These are phyloP conservation scores for Macrolepiota albuminosa DNA, from an alignment of 768 basidiomycete genomes.

Conservation along the genomic window DNA sequence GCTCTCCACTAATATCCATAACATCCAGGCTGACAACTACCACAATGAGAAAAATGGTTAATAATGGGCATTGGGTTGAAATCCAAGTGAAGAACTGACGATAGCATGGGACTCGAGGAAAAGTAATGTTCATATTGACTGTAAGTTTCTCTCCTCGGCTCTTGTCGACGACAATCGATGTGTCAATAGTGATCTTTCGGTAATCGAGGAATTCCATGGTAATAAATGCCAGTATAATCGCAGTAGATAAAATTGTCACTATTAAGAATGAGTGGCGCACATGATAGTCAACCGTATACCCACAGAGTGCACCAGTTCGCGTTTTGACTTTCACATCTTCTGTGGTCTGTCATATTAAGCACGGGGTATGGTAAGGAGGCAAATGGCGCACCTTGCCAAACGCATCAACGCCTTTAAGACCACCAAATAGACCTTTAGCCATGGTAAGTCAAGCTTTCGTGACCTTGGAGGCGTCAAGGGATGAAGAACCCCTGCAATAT, in stretches of 20 bases:
- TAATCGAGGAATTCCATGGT: slow-evolving; percentile 97
- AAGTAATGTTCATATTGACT: slow-evolving; percentile 88
- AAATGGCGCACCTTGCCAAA: slow-evolving; percentile 85
- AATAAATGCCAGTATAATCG: slow-evolving; percentile 88
- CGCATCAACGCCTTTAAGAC: slow-evolving; percentile 91
- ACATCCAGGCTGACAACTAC: slow-evolving; percentile 93
- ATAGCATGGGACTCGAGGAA: slow-evolving; percentile 96
- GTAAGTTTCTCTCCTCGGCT: slow-evolving; percentile 93
- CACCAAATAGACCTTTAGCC: slow-evolving; percentile 74
- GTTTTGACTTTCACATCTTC: slow-evolving; percentile 99
- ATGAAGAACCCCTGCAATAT: slow-evolving; percentile 18
- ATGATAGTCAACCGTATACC: slow-evolving; percentile 24
- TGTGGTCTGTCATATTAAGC: slow-evolving; percentile 62
- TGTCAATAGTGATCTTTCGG: slow-evolving; percentile 78
- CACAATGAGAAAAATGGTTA: background rate
- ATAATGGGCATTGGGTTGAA: background rate
- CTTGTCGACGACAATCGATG: slow-evolving; percentile 91
- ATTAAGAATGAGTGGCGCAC: slow-evolving; percentile 7
- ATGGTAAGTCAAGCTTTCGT: slow-evolving; percentile 36
- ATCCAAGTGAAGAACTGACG: slow-evolving; percentile 47
- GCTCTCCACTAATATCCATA: slow-evolving; percentile 97
- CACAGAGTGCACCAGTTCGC: slow-evolving; percentile 85
- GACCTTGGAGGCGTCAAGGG: slow-evolving; percentile 22
- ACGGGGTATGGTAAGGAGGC: slow-evolving; percentile 9
- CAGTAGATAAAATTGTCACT: slow-evolving; percentile 92